phyloP scores from a whole-genome alignment of 2,329 filamentous ascomycete species.

The Stagonosporopsis cucurbitacearum region DNA sequence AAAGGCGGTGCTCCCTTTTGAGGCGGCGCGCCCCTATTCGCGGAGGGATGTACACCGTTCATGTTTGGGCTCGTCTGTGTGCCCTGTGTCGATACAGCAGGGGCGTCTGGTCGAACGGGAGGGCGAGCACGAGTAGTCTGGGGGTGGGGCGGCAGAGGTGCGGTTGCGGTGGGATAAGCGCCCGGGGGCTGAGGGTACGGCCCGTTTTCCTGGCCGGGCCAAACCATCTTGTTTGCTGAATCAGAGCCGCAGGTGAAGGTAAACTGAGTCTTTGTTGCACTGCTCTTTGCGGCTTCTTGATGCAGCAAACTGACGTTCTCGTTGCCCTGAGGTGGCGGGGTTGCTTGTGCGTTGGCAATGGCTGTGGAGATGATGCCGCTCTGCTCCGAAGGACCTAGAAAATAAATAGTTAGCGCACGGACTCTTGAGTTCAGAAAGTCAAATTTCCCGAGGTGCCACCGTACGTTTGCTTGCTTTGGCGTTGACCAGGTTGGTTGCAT shows the following conservation, averaged over 20 bases:
- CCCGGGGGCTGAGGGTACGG: conserved; percentile 48
- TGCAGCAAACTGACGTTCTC: conserved; percentile 81
- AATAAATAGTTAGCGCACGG: conserved; percentile 48
- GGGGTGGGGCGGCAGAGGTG: conserved; percentile 27
- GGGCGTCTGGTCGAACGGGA: conserved; percentile 41
- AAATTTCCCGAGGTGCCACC: conserved; percentile 40
- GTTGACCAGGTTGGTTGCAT: conserved; percentile 52
- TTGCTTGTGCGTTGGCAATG: conserved; percentile 80
- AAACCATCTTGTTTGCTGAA: conserved; percentile 77
- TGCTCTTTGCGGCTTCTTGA: conserved; percentile 68
- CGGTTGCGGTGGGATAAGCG: conserved; percentile 40
- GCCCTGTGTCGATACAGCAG: conserved; percentile 59
- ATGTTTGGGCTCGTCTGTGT: conserved; percentile 64
- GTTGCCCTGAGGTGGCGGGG: conserved; percentile 60
- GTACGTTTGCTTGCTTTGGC: conserved; percentile 52
- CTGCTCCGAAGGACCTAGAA: conserved; percentile 52
- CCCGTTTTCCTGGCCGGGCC: conserved; percentile 67
- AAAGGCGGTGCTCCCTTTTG: conserved; percentile 50
- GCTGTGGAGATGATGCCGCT: conserved; percentile 91
- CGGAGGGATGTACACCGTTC: conserved; percentile 45
- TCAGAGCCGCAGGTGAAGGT: conserved; percentile 96
- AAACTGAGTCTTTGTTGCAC: conserved; percentile 82
- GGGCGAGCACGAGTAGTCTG: conserved; percentile 37
- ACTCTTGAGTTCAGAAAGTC: conserved; percentile 28
- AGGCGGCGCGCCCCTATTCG: conserved; percentile 37